A percentile compares a stretch with the other conserved stretches of the same genome.
Conservation (phyloP, 192 early-diverging fungal species). For the Coemansia sp. region DNA sequence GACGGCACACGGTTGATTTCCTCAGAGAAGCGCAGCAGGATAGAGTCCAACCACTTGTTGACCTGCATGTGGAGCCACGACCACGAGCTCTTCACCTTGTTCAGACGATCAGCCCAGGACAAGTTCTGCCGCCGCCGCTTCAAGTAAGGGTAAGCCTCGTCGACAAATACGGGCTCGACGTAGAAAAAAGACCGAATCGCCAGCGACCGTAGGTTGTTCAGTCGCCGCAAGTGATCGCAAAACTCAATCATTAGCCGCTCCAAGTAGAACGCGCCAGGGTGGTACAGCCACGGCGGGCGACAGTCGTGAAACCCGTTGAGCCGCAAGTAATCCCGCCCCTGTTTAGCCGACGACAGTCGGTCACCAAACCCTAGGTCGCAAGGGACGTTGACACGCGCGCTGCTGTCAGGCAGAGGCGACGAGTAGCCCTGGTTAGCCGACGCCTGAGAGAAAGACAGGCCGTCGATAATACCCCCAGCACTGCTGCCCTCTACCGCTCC, state of each 20-base stretch:
- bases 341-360: constrained; percentile 35
- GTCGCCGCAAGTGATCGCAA: constrained; percentile 53
- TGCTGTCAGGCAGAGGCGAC: background rate
- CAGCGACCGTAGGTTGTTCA: constrained; percentile 54
- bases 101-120: constrained; percentile 48
- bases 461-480: background rate
- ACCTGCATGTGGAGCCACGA: constrained; percentile 59
- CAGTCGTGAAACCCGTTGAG: constrained; percentile 53
- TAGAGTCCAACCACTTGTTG: constrained; percentile 58
- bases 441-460: background rate
- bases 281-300: constrained; percentile 55
- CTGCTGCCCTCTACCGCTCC: background rate
- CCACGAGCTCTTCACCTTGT: constrained; percentile 54
- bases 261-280: constrained; percentile 48
- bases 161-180: constrained; percentile 45
- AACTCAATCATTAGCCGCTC: constrained; percentile 60
- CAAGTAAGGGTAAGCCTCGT: constrained; percentile 52
- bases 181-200: constrained; percentile 55
- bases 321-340: constrained; percentile 37
- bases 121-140: constrained; percentile 30
- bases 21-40: constrained; percentile 52
- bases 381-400: background rate
- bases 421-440: background rate
- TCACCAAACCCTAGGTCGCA: constrained; percentile 55
- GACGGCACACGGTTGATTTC: constrained; percentile 47